A percentile compares a stretch with the other conserved stretches of the same genome.
phyloP scores from a whole-genome alignment of 345 rosid species.

The Eucalyptus sideroxylon region DNA sequence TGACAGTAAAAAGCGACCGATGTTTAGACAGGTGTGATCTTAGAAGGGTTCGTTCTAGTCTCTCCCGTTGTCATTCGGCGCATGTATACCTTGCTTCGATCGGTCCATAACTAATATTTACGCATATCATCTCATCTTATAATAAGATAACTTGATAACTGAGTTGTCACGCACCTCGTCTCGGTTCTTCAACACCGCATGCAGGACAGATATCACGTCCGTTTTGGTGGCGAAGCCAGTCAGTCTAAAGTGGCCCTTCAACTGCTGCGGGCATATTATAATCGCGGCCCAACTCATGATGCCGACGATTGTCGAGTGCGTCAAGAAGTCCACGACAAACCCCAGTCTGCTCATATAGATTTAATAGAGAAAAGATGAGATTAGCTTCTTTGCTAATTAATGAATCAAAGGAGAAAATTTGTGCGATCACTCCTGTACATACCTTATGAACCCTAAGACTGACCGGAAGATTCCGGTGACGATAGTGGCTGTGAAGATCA shows the following conservation, averaged over 20 bases:
- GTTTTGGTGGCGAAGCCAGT: slow-evolving; percentile 51
- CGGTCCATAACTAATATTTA: too few relatives aligned
- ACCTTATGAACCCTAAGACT: slow-evolving; percentile 57
- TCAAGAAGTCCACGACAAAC: slow-evolving; percentile 74
- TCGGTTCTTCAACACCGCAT: slow-evolving; percentile 24
- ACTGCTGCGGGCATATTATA: slow-evolving; percentile 64
- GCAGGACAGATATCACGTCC: slow-evolving; percentile 58
- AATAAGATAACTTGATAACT: too few relatives aligned
- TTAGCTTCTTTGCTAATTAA: not conserved
- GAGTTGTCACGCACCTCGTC: slow-evolving; percentile 21
- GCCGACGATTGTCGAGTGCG: slow-evolving; percentile 86
- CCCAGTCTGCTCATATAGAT: slow-evolving; percentile 15
- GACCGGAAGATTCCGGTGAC: slow-evolving; percentile 69
- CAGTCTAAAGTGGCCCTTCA: slow-evolving; percentile 73
- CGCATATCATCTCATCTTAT: too few relatives aligned
- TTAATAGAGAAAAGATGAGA: not conserved
- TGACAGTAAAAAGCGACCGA: too few relatives aligned
- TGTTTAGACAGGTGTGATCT: too few relatives aligned
- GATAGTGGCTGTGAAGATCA: slow-evolving; percentile 63
- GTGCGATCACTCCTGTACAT: too few relatives aligned
- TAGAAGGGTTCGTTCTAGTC: too few relatives aligned
- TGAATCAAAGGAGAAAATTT: not conserved
- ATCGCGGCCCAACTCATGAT: slow-evolving; percentile 93
- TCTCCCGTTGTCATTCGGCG: too few relatives aligned
- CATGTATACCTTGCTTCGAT: too few relatives aligned